phyloP scores from a whole-genome alignment of 192 early-diverging fungal species.

The Ambispora gerdemannii region DNA sequence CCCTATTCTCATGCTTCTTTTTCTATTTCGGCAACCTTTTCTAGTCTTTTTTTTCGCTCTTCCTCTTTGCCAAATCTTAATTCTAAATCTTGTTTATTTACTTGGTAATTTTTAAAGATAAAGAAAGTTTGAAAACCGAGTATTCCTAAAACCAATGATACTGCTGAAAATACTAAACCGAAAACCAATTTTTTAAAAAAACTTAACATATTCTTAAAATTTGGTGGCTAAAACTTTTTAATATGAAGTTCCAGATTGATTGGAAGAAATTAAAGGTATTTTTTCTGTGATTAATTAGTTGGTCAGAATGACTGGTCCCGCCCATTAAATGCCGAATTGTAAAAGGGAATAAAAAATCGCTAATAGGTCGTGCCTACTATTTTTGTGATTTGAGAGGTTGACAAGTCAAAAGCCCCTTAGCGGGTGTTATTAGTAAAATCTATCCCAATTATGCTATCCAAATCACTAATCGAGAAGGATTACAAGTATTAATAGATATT shows the following conservation, averaged over 20 bases:
- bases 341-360: neutral
- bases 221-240: neutral
- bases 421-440: neutral
- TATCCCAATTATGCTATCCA: constrained; percentile 12
- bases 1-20: too few relatives aligned
- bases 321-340: constrained; percentile 3
- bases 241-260: constrained; percentile 11
- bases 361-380: neutral
- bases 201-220: too few relatives aligned
- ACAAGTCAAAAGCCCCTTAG: neutral
- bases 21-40: too few relatives aligned
- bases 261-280: constrained; percentile 10
- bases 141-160: too few relatives aligned
- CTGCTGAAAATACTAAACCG: too few relatives aligned
- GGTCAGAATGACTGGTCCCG: neutral
- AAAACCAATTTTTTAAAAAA: too few relatives aligned
- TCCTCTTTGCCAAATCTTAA: too few relatives aligned
- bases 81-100: too few relatives aligned
- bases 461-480: neutral
- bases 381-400: neutral
- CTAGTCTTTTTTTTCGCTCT: too few relatives aligned
- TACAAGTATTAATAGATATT: constrained; percentile 5
- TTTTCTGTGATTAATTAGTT: constrained; percentile 9
- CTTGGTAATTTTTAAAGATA: too few relatives aligned
- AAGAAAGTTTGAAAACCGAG: too few relatives aligned